Evolutionary conservation across 2,329 filamentous ascomycete genomes (phyloP).

Genomic region (Hypoxylon sp.): DNA sequence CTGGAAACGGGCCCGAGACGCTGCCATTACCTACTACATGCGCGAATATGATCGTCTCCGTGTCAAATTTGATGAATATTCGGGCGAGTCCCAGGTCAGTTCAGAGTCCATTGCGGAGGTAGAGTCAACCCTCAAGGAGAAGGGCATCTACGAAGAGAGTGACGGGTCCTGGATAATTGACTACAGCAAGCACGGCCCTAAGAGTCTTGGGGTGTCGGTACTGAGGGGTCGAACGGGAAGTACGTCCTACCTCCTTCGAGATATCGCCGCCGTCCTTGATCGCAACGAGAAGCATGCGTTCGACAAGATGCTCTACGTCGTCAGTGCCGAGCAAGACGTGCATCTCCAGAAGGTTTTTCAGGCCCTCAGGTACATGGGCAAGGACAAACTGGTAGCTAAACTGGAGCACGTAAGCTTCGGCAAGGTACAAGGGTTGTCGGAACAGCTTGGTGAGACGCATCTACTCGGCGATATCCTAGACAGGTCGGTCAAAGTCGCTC

Average conservation of each 20-base stretch:
- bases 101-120: conserved; percentile 61
- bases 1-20: conserved; percentile 63
- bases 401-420: conserved; percentile 56
- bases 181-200: conserved; percentile 71
- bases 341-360: conserved; percentile 48
- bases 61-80: conserved; percentile 67
- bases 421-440: conserved; percentile 55
- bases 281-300: conserved; percentile 60
- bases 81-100: conserved; percentile 68
- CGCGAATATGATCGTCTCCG: conserved; percentile 62
- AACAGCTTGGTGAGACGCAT: conserved; percentile 57
- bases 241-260: conserved; percentile 72
- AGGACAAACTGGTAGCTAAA: conserved; percentile 43
- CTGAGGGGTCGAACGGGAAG: conserved; percentile 70
- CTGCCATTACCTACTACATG: conserved; percentile 63
- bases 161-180: conserved; percentile 75
- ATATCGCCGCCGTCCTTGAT: conserved; percentile 71
- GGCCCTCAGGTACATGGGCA: conserved; percentile 49
- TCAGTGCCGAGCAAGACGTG: conserved; percentile 46
- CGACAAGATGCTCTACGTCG: conserved; percentile 53
- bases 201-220: conserved; percentile 72
- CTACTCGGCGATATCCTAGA: conserved; percentile 53
- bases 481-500: conserved; percentile 6
- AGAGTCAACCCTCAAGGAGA: conserved; percentile 64
- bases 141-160: conserved; percentile 62